These are phyloP conservation scores for Colletotrichum destructivum DNA, from an alignment of 2,329 filamentous ascomycete species.

Conservation along the genomic window DNA sequence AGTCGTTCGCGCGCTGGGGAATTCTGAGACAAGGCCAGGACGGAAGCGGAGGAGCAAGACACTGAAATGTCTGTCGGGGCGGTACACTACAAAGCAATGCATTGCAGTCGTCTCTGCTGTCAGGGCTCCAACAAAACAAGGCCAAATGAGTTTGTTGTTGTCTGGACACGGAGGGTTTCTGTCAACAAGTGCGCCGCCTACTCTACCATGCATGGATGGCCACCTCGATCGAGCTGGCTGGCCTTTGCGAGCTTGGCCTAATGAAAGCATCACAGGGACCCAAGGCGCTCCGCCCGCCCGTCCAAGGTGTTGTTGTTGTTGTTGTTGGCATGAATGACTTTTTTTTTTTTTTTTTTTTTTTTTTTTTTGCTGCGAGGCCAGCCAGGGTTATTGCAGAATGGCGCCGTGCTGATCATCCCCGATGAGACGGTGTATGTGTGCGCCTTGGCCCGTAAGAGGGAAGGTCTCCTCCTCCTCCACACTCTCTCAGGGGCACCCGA, in stretches of 20 bases:
- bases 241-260: slow-evolving; percentile 10
- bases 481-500: slow-evolving; percentile 29
- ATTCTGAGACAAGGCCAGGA: slow-evolving; percentile 40
- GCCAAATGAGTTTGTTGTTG: too few species aligned
- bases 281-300: slow-evolving; percentile 17
- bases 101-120: too few species aligned
- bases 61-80: slow-evolving; percentile 4
- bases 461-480: slow-evolving; percentile 37
- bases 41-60: slow-evolving; percentile 33
- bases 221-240: too few species aligned
- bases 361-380: too few species aligned
- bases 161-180: not conserved
- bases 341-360: too few species aligned
- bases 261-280: not conserved
- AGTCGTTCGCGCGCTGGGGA: slow-evolving; percentile 27
- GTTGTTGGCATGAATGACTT: too few species aligned
- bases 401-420: slow-evolving; percentile 33
- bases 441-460: slow-evolving; percentile 24
- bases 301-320: too few species aligned
- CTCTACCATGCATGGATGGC: too few species aligned
- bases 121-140: too few species aligned
- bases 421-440: slow-evolving; percentile 29
- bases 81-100: not conserved
- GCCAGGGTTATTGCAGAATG: slow-evolving; percentile 28
- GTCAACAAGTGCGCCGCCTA: slow-evolving; percentile 23